These are phyloP conservation scores for Fraxinus baroniana DNA, from an alignment of 305 asterid species.

Conservation along the genomic window DNA sequence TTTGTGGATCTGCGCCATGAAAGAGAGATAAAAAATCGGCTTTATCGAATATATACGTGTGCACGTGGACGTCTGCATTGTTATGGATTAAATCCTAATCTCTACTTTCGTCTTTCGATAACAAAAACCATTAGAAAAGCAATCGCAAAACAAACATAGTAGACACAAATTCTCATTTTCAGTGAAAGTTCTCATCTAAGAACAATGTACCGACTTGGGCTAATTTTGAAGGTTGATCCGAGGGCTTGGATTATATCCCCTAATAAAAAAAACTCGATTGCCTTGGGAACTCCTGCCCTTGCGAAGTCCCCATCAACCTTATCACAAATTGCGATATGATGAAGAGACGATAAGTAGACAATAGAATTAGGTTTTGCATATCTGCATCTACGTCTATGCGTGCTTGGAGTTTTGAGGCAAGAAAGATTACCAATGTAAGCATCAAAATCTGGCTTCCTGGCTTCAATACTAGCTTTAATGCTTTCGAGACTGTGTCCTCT, in stretches of 20 bases:
- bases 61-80: neutral
- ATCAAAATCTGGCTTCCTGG: slow-evolving; percentile 92
- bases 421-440: slow-evolving; percentile 76
- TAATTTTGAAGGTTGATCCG: neutral
- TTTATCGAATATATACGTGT: neutral
- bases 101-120: neutral
- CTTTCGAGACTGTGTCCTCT: slow-evolving; percentile 99
- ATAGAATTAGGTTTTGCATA: neutral
- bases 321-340: neutral
- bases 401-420: neutral
- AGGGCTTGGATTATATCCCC: neutral
- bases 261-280: too few relatives aligned
- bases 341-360: neutral
- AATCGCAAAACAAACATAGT: neutral
- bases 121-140: neutral
- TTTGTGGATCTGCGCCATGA: slow-evolving; percentile 73
- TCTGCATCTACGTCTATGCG: neutral
- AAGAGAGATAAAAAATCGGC: neutral
- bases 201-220: neutral
- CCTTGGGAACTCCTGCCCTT: neutral
- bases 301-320: neutral
- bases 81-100: neutral
- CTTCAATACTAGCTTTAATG: slow-evolving; percentile 95
- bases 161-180: neutral
- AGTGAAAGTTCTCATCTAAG: neutral